Evolutionary conservation across 768 basidiomycete species (phyloP), one percentile per base, ranked within the genome.

Genomic region (Psilocybe cubensis): DNA sequence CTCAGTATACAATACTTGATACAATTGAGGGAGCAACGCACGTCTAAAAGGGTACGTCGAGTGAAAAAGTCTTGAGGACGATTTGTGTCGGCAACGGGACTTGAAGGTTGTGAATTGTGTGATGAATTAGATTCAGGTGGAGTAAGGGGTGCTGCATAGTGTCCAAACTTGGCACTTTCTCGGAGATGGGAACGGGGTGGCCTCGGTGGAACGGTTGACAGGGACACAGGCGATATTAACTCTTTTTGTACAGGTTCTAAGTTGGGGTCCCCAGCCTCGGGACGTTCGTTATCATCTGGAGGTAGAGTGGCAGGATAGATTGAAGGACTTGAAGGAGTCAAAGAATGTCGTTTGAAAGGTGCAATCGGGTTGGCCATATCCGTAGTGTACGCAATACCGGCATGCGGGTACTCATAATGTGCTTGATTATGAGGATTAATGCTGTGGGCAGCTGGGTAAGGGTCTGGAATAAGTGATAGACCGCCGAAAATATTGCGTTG

Each of bases 221-320:
- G 49, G 28, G 54, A 49, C 25, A 44, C 50, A 43, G 44, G 52
- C 47, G 57, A 42, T 24, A 46, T 45, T n/a, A 27, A 44, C 9
- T 49, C 52, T 45, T 53, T 45, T 43, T 38, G 38, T 25, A 29
- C 21, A 14, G 29, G 27, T 24, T 35, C 44, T 46, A 44, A 29
- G 40, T 49, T 24, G 27, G 21, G 17, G 9, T 56, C 29, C 44
- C 42, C 35, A 29, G 54, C 54, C 59, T 60, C 54, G 59, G 52
- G 55, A 21, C 40, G 40, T 18, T 55, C 68, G 8, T 66, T 64
- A 42, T 76, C 74, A n/a, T 72, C 71, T 33, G 70, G 70, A 23
- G 78, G 76, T 14, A 83, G 64, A 55, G 73, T 78, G 1, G 77
- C 69, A 8, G 82, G 79, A 60, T 83, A 82, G 25, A 82, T 75